Conservation (phyloP, 176 grass and related monocot species). For the Paspalum notatum region DNA sequence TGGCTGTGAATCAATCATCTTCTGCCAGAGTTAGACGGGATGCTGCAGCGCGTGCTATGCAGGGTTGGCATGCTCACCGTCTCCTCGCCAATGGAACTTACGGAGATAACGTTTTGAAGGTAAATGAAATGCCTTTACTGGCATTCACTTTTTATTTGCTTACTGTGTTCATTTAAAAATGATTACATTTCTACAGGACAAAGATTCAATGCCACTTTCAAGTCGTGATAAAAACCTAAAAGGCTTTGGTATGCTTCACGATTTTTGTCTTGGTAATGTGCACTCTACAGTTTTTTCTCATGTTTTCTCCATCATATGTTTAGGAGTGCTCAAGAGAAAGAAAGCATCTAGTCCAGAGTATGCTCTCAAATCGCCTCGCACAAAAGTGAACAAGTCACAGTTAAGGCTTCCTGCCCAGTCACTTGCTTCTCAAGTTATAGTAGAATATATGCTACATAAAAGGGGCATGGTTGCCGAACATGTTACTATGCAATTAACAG, state of each 20-base stretch:
- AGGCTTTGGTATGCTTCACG: constrained; percentile 59
- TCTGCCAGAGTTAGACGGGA: constrained; percentile 90
- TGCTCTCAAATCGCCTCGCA: constrained; percentile 54
- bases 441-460: constrained; percentile 11
- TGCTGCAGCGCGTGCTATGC: constrained; percentile 90
- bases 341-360: constrained; percentile 68
- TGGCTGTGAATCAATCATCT: constrained; percentile 59
- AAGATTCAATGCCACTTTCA: constrained; percentile 54
- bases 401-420: constrained; percentile 49
- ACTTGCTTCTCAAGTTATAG: constrained; percentile 33
- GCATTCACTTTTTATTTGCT: constrained; percentile 5
- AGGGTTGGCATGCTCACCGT: constrained; percentile 87
- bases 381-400: constrained; percentile 78
- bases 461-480: not conserved
- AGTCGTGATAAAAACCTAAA: constrained; percentile 77
- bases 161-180: constrained; percentile 39
- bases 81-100: constrained; percentile 69
- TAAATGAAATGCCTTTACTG: constrained; percentile 32
- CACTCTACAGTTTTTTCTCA: constrained; percentile 25
- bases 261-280: constrained; percentile 19
- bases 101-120: constrained; percentile 78
- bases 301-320: constrained; percentile 42
- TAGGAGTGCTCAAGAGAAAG: constrained; percentile 82
- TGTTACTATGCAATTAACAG: constrained; percentile 29
- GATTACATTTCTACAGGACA: constrained; percentile 62